Conservation (phyloP, 2,329 filamentous ascomycete species). For the Metarhizium humberi region DNA sequence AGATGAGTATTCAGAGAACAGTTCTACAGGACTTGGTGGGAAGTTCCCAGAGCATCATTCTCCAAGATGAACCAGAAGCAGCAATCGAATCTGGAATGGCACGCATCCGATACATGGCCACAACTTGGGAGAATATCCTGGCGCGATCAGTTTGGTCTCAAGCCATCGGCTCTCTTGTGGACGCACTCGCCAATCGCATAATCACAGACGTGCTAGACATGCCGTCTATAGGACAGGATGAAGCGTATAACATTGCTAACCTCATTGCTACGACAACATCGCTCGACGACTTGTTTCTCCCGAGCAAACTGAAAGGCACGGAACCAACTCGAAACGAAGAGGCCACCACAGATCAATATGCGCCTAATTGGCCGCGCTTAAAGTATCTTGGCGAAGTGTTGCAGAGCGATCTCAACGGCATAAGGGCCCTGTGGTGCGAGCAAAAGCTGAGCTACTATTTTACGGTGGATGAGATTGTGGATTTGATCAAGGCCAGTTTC, state of each 20-base stretch:
- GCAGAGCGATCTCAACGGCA: slow-evolving; percentile 56
- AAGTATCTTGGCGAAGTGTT: slow-evolving; percentile 56
- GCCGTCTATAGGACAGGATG: slow-evolving; percentile 51
- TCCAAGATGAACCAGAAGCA: slow-evolving; percentile 44
- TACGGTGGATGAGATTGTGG: slow-evolving; percentile 48
- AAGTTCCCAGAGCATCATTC: slow-evolving; percentile 49
- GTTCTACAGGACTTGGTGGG: slow-evolving; percentile 53
- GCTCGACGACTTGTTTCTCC: slow-evolving; percentile 51
- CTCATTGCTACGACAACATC: slow-evolving; percentile 48
- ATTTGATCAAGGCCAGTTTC: slow-evolving; percentile 54
- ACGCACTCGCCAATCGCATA: slow-evolving; percentile 50
- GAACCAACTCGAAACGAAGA: slow-evolving; percentile 28
- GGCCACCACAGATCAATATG: slow-evolving; percentile 51
- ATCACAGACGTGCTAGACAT: slow-evolving; percentile 54
- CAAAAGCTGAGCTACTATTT: slow-evolving; percentile 58
- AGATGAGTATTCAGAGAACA: slow-evolving; percentile 52
- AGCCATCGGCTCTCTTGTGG: slow-evolving; percentile 50
- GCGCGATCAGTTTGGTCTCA: slow-evolving; percentile 54
- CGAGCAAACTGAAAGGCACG: slow-evolving; percentile 25
- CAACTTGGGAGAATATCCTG: slow-evolving; percentile 48
- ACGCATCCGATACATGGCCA: slow-evolving; percentile 44
- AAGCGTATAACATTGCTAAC: slow-evolving; percentile 51
- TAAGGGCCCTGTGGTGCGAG: slow-evolving; percentile 55
- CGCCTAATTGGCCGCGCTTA: slow-evolving; percentile 51
- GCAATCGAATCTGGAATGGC: slow-evolving; percentile 43